Base-by-base conservation (phyloP, 305 asterid species). In the Fraxinus xanthoxyloides region DNA sequence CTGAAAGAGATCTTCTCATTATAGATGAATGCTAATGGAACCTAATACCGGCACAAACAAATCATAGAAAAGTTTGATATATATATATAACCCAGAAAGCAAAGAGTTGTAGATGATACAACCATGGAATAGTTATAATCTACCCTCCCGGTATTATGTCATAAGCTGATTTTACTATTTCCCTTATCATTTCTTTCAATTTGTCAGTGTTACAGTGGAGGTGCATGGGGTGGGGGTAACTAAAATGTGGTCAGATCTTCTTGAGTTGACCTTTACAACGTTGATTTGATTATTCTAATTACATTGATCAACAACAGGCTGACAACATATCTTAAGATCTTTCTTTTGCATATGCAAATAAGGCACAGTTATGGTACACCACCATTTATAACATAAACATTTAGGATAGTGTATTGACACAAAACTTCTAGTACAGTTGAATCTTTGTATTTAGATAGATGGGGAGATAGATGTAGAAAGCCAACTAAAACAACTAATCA, bases 321-420 rank as follows among this genome's bases (percentile, higher is more conserved):
- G 12, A 38, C 72, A 78, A 38, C 28, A 65, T 61, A 54, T 46
- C 19, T 23, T 76, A 67, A 9, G 79, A 59, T 75, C 48, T 23
- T 36, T 34, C 77, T 65, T 78, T 21, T 26, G 32, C 46, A 54
- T n/a, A 65, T 54, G 76, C 32, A 54, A 78, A 23, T 77, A 35
- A 24, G 67, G 59, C 74, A 28, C 36, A 51, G 46, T 7, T 63
- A 63, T 24, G 13, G 15, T 63, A 23, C 72, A 8, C 30, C 32
- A 48, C 13, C 59, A 85, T 79, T 78, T 85, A 32, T 30, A 70
- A 43, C 69, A 43, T n/a, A 24, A 43, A 24, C 15, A 30, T 81
- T n/a, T 46, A 67, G 81, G 78, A 54, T 76, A 15, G 24, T 79
- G 82, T 61, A 43, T 17, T 30, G 48, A 31, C 65, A 78, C 75